Percentiles rank a stretch among this genome's conserved stretches.
Evolutionary conservation across 345 rosid species (phyloP).

Genomic region (Murraya paniculata): DNA sequence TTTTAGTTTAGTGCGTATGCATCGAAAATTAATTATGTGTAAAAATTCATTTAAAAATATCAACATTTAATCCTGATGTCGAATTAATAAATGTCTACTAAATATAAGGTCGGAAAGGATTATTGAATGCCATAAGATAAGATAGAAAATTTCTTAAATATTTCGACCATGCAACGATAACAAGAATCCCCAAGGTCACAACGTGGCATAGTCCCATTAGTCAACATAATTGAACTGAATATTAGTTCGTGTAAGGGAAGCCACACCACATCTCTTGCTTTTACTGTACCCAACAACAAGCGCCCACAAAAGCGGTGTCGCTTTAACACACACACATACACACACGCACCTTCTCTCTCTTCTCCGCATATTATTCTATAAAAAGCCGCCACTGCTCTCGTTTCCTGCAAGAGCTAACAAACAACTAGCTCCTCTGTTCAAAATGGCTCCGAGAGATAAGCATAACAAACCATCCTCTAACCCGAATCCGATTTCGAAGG

Average conservation of each 20-base stretch:
- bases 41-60: too few relatives aligned
- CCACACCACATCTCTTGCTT: slow-evolving; percentile 49
- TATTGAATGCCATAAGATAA: too few relatives aligned
- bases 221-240: slow-evolving; percentile 4
- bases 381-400: slow-evolving; percentile 4
- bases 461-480: slow-evolving; percentile 14
- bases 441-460: slow-evolving; percentile 55
- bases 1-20: too few relatives aligned
- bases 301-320: slow-evolving; percentile 53
- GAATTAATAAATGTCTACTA: too few relatives aligned
- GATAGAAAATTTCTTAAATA: neutral
- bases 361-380: slow-evolving; percentile 19
- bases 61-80: too few relatives aligned
- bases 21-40: too few relatives aligned
- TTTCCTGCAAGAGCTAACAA: neutral
- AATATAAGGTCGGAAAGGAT: too few relatives aligned
- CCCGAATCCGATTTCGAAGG: slow-evolving; percentile 13
- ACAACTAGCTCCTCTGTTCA: neutral
- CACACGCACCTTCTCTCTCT: neutral
- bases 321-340: slow-evolving; percentile 23
- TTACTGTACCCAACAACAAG: slow-evolving; percentile 48
- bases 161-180: neutral
- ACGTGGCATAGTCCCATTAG: slow-evolving; percentile 34
- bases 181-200: neutral
- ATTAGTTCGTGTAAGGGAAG: slow-evolving; percentile 36